Base-by-base conservation (phyloP, 805 yeast species). In the Yamadazyma akitaensis region DNA sequence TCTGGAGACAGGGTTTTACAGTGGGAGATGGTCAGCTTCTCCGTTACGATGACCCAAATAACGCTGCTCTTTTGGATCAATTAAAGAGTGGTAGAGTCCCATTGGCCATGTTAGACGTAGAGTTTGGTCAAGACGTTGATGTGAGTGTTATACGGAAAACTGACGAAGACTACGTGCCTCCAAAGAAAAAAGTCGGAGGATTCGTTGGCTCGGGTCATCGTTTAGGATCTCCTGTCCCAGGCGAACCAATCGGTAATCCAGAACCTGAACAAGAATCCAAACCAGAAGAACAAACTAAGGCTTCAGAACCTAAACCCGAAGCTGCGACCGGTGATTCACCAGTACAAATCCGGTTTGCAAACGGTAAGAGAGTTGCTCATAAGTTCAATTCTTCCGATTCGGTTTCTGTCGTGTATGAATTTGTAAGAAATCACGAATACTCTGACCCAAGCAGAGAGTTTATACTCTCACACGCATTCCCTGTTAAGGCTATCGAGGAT, bases 1-100 rank as follows among this genome's bases (percentile, higher is more conserved):
- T 94, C 63, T 94, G 99, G 99, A 85, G 82, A 55, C 92, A 94
- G 59, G 99, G 99, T 1, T 94, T 94, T 67, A 88, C 89, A 51
- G 90, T 94, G 21, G 98, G 94, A 28, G 96, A 91, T 41, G 98
- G 98, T 2, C 80, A 80, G 19, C 75, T 94, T 46, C 84, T 79
- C 63, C 75, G 94, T 48, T 94, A 90, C 63, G 97, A 92, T 59
- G 98, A 94, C 63, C 96, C 96, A 5, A 81, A 78, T n/a, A 94
- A 92, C 62, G 83, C 83, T 40, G 78, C 76, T 37, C 85, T 88
- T 53, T 72, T 94, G 57, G 77, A 82, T 53, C 94, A 91, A 54
- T 76, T 94, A 65, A 86, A 88, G 60, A 77, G 82, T 46, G 99
- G 99, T 9, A 76, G 95, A 48, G 99, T 97, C 0, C 99, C 99